Conservation (phyloP, 495 filamentous ascomycete genomes). For the Hypoxylon intermedium region DNA sequence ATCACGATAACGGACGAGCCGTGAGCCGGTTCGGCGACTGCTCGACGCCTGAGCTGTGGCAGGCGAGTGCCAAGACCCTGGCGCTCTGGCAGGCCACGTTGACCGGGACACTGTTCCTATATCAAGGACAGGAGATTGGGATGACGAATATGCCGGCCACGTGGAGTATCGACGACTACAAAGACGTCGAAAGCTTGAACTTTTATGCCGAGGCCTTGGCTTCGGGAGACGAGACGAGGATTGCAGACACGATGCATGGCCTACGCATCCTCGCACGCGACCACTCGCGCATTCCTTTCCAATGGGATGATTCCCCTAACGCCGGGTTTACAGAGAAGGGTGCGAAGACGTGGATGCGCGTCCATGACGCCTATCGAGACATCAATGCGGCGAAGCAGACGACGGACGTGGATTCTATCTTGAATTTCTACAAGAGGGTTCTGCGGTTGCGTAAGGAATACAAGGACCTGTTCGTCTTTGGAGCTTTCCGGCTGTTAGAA, state of each 20-base stretch:
- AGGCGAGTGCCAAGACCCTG: constrained; percentile 66
- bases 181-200: constrained; percentile 73
- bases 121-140: constrained; percentile 79
- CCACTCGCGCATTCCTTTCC: constrained; percentile 65
- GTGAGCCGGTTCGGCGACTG: constrained; percentile 65
- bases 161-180: constrained; percentile 73
- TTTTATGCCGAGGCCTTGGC: constrained; percentile 60
- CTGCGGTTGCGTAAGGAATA: constrained; percentile 51
- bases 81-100: constrained; percentile 64
- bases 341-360: constrained; percentile 64
- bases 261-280: constrained; percentile 64
- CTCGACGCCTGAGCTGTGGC: constrained; percentile 54
- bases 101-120: constrained; percentile 74
- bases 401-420: constrained; percentile 46
- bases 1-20: constrained; percentile 73
- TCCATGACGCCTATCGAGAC: constrained; percentile 59
- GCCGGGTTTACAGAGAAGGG: constrained; percentile 56
- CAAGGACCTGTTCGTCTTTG: constrained; percentile 54
- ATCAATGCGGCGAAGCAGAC: constrained; percentile 61
- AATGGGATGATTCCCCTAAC: constrained; percentile 61
- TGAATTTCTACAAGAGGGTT: constrained; percentile 57
- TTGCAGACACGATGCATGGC: constrained; percentile 61
- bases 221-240: constrained; percentile 48
- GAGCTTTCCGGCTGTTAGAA: constrained; percentile 52
- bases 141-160: constrained; percentile 72